phyloP scores from a whole-genome alignment of 2,329 filamentous ascomycete species.

The Pochonia chlamydosporia region DNA sequence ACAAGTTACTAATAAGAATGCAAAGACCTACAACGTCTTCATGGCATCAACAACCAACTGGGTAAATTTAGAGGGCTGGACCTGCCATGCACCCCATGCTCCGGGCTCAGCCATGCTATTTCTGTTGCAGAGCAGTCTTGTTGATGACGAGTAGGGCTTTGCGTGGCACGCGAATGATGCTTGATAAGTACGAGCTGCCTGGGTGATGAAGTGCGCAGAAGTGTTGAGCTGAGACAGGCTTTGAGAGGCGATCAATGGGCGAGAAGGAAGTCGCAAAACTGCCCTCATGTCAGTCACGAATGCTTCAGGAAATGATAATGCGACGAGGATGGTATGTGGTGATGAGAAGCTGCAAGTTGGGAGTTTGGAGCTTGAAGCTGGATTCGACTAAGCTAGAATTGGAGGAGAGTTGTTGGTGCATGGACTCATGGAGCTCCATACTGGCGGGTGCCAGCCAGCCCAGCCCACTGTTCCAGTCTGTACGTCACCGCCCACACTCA shows the following conservation, averaged over 20 bases:
- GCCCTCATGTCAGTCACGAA: conserved; percentile 12
- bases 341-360: no score
- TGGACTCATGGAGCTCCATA: not conserved
- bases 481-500: not conserved
- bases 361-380: no score
- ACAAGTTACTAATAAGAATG: not conserved
- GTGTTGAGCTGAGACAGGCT: not conserved
- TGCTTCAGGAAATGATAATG: no score
- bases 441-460: not conserved
- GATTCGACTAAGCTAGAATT: no score
- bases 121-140: not conserved
- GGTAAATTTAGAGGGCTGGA: conserved; percentile 36
- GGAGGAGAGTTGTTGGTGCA: not conserved
- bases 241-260: not conserved
- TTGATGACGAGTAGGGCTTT: not conserved
- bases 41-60: conserved; percentile 69
- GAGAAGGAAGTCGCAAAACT: not conserved
- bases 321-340: no score
- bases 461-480: not conserved
- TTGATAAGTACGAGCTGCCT: not conserved
- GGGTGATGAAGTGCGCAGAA: not conserved
- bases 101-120: conserved; percentile 21
- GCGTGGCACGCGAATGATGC: not conserved
- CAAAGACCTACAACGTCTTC: conserved; percentile 61
- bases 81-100: conserved; percentile 35